Conservation (phyloP, 805 yeast genomes). For the Ogataea haglerorum region DNA sequence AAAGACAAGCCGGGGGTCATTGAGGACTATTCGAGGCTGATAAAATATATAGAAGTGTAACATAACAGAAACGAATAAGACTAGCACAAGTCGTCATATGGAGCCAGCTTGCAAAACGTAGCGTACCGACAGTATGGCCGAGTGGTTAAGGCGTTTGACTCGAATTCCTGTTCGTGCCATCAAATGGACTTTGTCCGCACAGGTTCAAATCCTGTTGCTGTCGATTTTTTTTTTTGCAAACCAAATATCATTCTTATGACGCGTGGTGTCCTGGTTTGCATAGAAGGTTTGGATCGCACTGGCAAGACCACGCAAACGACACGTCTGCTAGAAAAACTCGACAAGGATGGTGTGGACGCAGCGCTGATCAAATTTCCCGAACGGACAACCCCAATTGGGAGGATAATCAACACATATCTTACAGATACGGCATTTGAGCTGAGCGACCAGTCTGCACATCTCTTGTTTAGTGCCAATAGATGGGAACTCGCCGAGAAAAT, state of each 20-base stretch:
- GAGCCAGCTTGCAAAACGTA: neutral
- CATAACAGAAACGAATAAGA: neutral
- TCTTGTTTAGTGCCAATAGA: constrained; percentile 86
- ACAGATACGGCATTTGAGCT: constrained; percentile 46
- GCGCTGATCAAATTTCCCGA: constrained; percentile 80
- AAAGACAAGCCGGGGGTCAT: constrained; percentile 11
- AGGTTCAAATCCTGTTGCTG: constrained; percentile 65
- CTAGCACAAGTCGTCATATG: neutral
- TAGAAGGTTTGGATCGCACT: constrained; percentile 93
- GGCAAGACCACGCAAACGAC: constrained; percentile 88
- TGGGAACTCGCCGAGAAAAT: constrained; percentile 75
- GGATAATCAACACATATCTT: constrained; percentile 70
- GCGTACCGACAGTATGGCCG: constrained; percentile 36
- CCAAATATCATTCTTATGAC: constrained; percentile 10
- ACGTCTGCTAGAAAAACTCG: constrained; percentile 32
- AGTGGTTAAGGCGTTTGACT: constrained; percentile 41
- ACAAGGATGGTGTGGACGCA: constrained; percentile 33
- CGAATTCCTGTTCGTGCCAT: constrained; percentile 29
- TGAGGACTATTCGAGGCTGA: constrained; percentile 12
- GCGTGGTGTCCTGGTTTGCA: constrained; percentile 71
- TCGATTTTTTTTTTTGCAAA: constrained; percentile 37
- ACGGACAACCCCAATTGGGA: constrained; percentile 77
- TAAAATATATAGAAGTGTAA: constrained; percentile 1
- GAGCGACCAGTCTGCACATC: constrained; percentile 79
- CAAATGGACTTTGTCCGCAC: constrained; percentile 60